Evolutionary conservation across 768 basidiomycete genomes (phyloP).

Genomic region (Leccinum fibrillosum): DNA sequence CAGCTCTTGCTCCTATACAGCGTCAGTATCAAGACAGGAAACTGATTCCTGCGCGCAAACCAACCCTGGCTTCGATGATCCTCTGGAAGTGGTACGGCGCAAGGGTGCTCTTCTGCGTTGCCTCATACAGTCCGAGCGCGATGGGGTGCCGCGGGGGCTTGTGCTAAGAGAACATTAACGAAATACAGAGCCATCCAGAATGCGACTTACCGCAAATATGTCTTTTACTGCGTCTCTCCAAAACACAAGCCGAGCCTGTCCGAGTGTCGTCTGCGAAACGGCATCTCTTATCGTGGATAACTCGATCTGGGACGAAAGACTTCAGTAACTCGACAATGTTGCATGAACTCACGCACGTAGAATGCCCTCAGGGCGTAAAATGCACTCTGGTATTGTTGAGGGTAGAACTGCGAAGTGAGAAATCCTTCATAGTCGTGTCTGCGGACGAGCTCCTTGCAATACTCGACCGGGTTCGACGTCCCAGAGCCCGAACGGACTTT

Average conservation of each 20-base stretch:
- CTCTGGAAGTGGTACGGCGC: conserved; percentile 77
- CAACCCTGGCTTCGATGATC: conserved; percentile 80
- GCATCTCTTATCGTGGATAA: conserved; percentile 73
- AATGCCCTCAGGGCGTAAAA: conserved; percentile 83
- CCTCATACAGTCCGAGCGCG: conserved; percentile 65
- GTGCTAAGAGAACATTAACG: conserved; percentile 43
- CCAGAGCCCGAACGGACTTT: conserved; percentile 14
- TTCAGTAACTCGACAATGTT: conserved; percentile 5
- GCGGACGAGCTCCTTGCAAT: conserved; percentile 69
- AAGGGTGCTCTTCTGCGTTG: conserved; percentile 47
- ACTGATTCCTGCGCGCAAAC: conserved; percentile 20
- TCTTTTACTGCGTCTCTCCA: conserved; percentile 79
- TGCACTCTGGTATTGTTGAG: conserved; percentile 56
- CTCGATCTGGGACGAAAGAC: conserved; percentile 53
- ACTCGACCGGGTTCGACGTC: conserved; percentile 45
- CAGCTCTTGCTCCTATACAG: conserved; percentile 60
- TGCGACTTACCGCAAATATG: conserved; percentile 55
- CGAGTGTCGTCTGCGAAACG: conserved; percentile 69
- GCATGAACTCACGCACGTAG: conserved; percentile 51
- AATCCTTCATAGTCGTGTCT: conserved; percentile 84
- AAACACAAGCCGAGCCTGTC: conserved; percentile 84
- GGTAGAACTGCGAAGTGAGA: conserved; percentile 68
- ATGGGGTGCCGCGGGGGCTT: conserved; percentile 80
- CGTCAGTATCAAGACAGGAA: conserved; percentile 20
- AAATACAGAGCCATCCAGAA: conserved; percentile 2